Evolutionary conservation across 345 rosid species (phyloP), one percentile per base, ranked within the genome.

Genomic region (Euphorbia tirucalli): DNA sequence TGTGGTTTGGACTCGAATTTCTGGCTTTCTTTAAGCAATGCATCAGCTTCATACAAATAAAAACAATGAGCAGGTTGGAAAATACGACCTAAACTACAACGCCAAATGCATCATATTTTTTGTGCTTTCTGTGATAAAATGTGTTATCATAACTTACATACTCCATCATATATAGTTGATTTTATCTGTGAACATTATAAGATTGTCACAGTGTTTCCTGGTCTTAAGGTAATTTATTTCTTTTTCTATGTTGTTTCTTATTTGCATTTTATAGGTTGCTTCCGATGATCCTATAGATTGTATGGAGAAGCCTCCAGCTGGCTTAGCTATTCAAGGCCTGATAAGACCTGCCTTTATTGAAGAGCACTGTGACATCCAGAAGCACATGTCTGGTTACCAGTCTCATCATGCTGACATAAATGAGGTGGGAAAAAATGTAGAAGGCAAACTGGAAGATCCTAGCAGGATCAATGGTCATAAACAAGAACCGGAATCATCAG

Each of bases 261-360:
- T 62, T 61, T 68, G 11, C 71, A 22, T 67, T 73, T 39, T 15
- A 5, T 73, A 95, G 99, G 93, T 83, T 74, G 90, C 89, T 64
- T 85, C 93, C 74, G 91, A 86, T 85, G 93, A 79, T 81, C 85
- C 97, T 70, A 70, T 88, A 71, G 90, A 90, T 78, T 90, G 92
- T 92, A 90, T 95, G 96, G 92, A 89, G 77, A 87, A 88, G 74
- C 97, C 94, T 50, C 86, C 97, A 66, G 91, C 90, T 77, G 97
- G 97, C 72, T 77, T 95, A 82, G 87, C 86, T 60, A 83, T 95
- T 77, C 97, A 90, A 75, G 99, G 97, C 76, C 72, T 89, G 75
- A 59, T 95, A 78, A 90, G 91, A 73, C 96, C 90, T 75, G 87
- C 86, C 59, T 78, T 89, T 66, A 84, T 83, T 41, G 90, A 92